Base-by-base conservation (phyloP, 495 filamentous ascomycete genomes). In the Penicillium desertorum region DNA sequence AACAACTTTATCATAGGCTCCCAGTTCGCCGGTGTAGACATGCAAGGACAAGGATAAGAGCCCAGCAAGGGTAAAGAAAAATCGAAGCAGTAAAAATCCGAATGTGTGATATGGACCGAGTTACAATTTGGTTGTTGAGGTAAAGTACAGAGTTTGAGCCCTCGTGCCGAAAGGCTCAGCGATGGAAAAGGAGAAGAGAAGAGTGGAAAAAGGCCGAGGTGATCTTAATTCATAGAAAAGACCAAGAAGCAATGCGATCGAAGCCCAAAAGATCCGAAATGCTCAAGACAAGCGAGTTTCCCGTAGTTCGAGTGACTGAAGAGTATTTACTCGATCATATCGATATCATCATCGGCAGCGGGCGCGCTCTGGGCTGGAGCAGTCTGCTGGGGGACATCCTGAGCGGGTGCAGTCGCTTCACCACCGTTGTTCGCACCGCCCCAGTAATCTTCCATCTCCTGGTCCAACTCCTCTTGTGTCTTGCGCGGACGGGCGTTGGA, bases 401-500 rank as follows among this genome's bases (percentile, higher is more conserved):
- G 43, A 16, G 45, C 63, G 47, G 61, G 48, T 11, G 60, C 61
- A 20, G 57, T 27, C 30, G 48, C 51, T 43, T 58, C 41, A 29
- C 46, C 39, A 12, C 54, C 70, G 22, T 71, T 52, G 34, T 57
- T 75, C 19, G 73, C 66, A 25, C 69, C 68, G 36, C 81, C 80
- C 78, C 89, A 98, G 73, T 98, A 98, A 66, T 96, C 90, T 34
- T 85, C 92, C 93, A 98, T 98, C 76, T 98, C 93, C 36, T 88
- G 87, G 66, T 98, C 93, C 39, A 98, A 77, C 66, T 98, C 89
- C 62, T 95, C 90, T 49, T 91, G 88, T 6, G 92, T 96, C 83
- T 96, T 96, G 69, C 83, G 88, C 3, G 87, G 87, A 49, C 93
- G 81, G 25, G 71, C 77, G 43, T 85, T 84, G 54, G 61, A 71